Base-by-base conservation (phyloP, 768 basidiomycete genomes). In the Omphalotus guepiniiformis region DNA sequence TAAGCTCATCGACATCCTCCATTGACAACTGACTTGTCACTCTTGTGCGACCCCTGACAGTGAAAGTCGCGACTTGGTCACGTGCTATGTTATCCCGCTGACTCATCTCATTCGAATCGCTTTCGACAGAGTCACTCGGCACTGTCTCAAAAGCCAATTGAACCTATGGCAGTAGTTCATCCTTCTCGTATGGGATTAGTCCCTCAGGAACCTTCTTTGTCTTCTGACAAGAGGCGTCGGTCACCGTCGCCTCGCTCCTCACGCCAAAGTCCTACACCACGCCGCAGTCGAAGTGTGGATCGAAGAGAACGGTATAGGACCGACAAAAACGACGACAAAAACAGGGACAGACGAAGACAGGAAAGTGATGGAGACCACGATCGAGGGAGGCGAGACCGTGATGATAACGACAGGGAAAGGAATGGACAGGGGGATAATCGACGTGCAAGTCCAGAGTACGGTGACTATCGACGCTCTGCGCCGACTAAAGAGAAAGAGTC, bases 141-240 rank as follows among this genome's bases (percentile, higher is more conserved):
- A n/a, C n/a, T n/a, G n/a, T n/a, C n/a, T n/a, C n/a, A n/a, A n/a
- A n/a, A n/a, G n/a, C n/a, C n/a, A n/a, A n/a, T n/a, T n/a, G n/a
- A n/a, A 9, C 16, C 25, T n/a, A 88, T 88, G 86, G 84, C 84
- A 22, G 80, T 79, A 16, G 73, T 88, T 4, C 86, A 88, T 56
- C 86, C 87, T 21, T 87, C 85, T 8, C 76, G 86, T 42, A 69
- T 85, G 68, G 79, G 69, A 22, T 68, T 88, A 4, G 81, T 88
- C 16, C 81, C 84, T 30, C 76, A 68, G 47, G 66, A 71, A 28
- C 30, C 19, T 6, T 40, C 46, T 27, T 39, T 36, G 16, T 16
- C 37, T 39, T 53, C 63, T 44, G 58, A 48, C 6, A 50, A 50
- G n/a, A 63, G 67, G 21, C 63, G 62, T 41, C 71, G 75, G 26